Evolutionary conservation across 2,329 filamentous ascomycete genomes (phyloP), one percentile per base, ranked within the genome.

Genomic region (Sporothrix phasma): DNA sequence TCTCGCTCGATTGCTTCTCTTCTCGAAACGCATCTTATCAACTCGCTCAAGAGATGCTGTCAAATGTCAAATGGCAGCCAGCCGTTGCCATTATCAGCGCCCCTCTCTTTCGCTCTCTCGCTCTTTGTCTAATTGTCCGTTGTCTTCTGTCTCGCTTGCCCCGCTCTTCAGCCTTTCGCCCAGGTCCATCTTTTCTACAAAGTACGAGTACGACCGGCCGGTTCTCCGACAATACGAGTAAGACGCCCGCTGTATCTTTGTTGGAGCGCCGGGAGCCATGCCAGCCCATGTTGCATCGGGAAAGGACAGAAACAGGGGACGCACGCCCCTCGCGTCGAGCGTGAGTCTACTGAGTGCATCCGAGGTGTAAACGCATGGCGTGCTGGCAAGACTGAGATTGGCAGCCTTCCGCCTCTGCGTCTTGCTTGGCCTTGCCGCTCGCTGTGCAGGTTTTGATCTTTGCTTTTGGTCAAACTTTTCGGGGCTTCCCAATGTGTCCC

Each of bases 161-260:
- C 46, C 43, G 24, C 22, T 62, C 24, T 62, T 61, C 59, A 49
- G 43, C 60, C 46, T 62, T 62, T 43, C 60, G 29, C 46, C 60
- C 46, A 41, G 31, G 46, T 31, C 46, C 60, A 22, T 11, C 54
- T 24, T 13, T 19, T 51, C 15, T n/a, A n/a, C n/a, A n/a, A n/a
- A n/a, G n/a, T n/a, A n/a, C n/a, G n/a, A 37, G 41, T 62, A 43
- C 43, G 43, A 53, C 60, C 60, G 34, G 31, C 17, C 45, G 22
- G 60, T 8, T 41, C 31, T 62, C 46, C 31, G 10, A 17, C n/a
- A n/a, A 62, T 62, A 53, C 7, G 29, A n/a, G 53, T 62, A 53
- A 8, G 29, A 62, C 45, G 24, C 31, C 19, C 17, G 29, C n/a
- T 46, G 26, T 24, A 31, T 56, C 51, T 39, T 22, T 34, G 11